Conservation (phyloP, 2,329 filamentous ascomycete genomes). For the Diaporthe amygdali region DNA sequence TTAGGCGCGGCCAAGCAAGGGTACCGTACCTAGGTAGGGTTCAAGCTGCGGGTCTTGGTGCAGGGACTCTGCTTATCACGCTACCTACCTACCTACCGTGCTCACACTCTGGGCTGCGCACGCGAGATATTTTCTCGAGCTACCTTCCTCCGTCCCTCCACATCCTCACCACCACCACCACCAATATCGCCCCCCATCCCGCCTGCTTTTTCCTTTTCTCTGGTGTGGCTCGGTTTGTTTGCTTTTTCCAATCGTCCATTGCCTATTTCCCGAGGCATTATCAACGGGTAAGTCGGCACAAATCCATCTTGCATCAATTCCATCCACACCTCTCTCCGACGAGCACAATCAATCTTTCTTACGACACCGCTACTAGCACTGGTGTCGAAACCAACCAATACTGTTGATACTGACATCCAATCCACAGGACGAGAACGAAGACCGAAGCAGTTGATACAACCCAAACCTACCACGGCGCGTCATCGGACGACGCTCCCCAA, state of each 20-base stretch:
- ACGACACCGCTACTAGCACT: neutral
- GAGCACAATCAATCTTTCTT: neutral
- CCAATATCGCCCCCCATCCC: neutral
- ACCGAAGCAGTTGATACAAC: neutral
- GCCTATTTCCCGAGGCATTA: neutral
- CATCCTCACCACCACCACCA: neutral
- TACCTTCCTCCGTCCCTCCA: neutral
- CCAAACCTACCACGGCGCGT: neutral
- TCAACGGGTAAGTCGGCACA: neutral
- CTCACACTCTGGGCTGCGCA: neutral
- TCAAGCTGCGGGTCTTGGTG: neutral
- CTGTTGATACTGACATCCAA: neutral
- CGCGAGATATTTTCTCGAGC: constrained; percentile 12
- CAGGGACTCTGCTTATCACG: constrained; percentile 9
- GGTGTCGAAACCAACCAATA: too few species aligned
- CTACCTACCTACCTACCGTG: neutral
- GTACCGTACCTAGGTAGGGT: constrained; percentile 1
- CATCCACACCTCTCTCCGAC: neutral
- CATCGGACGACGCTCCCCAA: neutral
- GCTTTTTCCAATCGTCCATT: neutral
- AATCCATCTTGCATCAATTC: neutral
- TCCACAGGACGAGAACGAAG: neutral
- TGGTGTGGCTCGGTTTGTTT: neutral
- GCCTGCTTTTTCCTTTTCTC: neutral
- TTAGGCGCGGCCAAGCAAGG: too few species aligned